These are phyloP conservation scores for Mycena capillaripes DNA, from an alignment of 768 basidiomycete genomes.

Conservation along the genomic window DNA sequence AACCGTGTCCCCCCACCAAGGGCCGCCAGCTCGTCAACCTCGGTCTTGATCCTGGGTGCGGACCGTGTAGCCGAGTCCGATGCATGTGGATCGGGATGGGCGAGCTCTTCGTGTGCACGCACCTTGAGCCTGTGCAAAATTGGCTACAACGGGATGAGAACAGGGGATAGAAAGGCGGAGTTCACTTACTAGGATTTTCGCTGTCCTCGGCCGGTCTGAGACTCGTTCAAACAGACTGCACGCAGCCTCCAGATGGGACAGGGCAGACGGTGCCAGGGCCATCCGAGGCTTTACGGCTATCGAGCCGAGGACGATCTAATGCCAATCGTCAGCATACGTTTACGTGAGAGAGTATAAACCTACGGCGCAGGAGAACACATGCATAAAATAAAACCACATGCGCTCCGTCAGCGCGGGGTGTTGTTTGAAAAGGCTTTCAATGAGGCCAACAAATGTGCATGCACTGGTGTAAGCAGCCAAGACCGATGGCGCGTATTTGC, in stretches of 20 bases:
- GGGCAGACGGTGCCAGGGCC: constrained; percentile 74
- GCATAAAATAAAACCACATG: constrained; percentile 81
- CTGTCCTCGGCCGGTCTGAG: constrained; percentile 64
- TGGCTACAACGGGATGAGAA: constrained; percentile 56
- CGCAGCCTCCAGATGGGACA: constrained; percentile 77
- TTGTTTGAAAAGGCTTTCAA: constrained; percentile 75
- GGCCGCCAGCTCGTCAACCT: constrained; percentile 71
- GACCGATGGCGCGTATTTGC: constrained; percentile 77
- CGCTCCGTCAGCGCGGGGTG: constrained; percentile 76
- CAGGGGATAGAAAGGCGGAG: not conserved
- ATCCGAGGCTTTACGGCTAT: constrained; percentile 76
- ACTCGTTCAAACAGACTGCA: constrained; percentile 70
- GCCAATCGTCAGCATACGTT: constrained; percentile 10
- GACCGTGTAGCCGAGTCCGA: constrained; percentile 46
- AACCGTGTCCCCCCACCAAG: constrained; percentile 77
- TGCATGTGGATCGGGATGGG: constrained; percentile 42
- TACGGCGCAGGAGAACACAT: constrained; percentile 81
- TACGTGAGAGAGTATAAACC: constrained; percentile 38
- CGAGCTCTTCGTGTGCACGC: constrained; percentile 61
- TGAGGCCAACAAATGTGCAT: constrained; percentile 75
- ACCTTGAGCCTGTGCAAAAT: constrained; percentile 70
- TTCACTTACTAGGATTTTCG: constrained; percentile 70
- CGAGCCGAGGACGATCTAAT: constrained; percentile 77
- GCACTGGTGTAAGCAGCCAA: constrained; percentile 80
- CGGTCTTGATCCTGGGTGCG: constrained; percentile 65